phyloP scores from a whole-genome alignment of 176 grass and related monocot genomes.

The Olyra latifolia region DNA sequence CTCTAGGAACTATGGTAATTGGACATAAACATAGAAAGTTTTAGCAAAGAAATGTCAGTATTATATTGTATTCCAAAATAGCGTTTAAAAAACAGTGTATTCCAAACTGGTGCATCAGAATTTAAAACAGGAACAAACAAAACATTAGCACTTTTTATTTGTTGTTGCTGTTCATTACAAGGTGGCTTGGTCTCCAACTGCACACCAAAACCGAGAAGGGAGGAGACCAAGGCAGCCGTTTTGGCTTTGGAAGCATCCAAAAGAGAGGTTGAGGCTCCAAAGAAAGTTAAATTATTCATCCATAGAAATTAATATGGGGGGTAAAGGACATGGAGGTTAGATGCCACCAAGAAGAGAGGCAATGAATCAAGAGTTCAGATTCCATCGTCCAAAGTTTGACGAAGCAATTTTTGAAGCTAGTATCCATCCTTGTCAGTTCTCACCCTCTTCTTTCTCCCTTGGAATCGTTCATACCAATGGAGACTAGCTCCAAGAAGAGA shows the following conservation, averaged over 20 bases:
- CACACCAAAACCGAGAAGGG: slow-evolving; percentile 2
- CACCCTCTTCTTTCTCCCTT: not conserved
- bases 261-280: slow-evolving; percentile 12
- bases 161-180: too few relatives aligned
- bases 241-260: slow-evolving; percentile 24
- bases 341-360: not conserved
- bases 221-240: not conserved
- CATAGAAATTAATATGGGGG: not conserved
- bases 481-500: not conserved
- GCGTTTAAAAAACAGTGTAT: not conserved
- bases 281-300: not conserved
- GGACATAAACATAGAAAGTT: not conserved
- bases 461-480: not conserved
- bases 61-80: not conserved
- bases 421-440: not conserved
- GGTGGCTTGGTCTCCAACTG: not conserved
- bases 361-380: not conserved
- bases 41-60: not conserved
- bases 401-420: not conserved
- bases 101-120: not conserved
- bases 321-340: not conserved
- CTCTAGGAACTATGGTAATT: slow-evolving; percentile 22
- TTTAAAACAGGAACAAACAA: not conserved
- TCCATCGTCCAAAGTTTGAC: not conserved
- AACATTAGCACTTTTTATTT: too few relatives aligned